phyloP scores from a whole-genome alignment of 2,329 filamentous ascomycete genomes.

The Arachnopeziza araneosa region DNA sequence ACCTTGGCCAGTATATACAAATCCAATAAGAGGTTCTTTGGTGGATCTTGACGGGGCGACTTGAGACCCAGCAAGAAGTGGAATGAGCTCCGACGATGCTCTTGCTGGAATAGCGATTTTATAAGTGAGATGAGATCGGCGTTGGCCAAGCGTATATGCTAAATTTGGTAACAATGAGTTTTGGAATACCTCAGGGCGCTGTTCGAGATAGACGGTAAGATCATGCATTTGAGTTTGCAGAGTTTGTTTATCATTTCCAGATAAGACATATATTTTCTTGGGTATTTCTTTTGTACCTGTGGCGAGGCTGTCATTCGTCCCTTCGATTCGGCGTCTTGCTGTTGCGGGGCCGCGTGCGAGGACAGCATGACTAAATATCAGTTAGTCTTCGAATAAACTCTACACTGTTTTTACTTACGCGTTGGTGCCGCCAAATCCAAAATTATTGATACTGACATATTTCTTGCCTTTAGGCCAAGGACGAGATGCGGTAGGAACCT shows the following conservation, averaged over 20 bases:
- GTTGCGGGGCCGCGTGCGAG: background rate
- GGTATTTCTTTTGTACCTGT: background rate
- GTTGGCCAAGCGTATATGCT: conserved; percentile 26
- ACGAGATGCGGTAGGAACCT: background rate
- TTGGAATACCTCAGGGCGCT: conserved; percentile 19
- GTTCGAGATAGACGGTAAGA: conserved; percentile 19
- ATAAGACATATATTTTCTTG: conserved; percentile 17
- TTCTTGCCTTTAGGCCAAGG: conserved; percentile 36
- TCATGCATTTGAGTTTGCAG: conserved; percentile 14
- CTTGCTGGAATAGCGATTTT: conserved; percentile 19
- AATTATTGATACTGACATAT: conserved; percentile 39
- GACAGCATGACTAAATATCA: background rate
- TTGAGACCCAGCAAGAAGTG: conserved; percentile 11
- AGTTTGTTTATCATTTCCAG: conserved; percentile 17
- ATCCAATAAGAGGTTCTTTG: conserved; percentile 19
- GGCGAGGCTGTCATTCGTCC: background rate
- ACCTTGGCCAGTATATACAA: conserved; percentile 28
- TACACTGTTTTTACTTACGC: conserved; percentile 12
- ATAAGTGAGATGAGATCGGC: conserved; percentile 23
- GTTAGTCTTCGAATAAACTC: too few relatives aligned
- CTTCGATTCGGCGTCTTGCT: background rate
- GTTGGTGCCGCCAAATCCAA: conserved; percentile 31
- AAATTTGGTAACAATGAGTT: conserved; percentile 17
- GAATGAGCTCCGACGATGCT: background rate
- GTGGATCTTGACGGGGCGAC: conserved; percentile 14